These are phyloP conservation scores for Fraxinus anomala DNA, from an alignment of 257 asterid genomes.

Conservation along the genomic window DNA sequence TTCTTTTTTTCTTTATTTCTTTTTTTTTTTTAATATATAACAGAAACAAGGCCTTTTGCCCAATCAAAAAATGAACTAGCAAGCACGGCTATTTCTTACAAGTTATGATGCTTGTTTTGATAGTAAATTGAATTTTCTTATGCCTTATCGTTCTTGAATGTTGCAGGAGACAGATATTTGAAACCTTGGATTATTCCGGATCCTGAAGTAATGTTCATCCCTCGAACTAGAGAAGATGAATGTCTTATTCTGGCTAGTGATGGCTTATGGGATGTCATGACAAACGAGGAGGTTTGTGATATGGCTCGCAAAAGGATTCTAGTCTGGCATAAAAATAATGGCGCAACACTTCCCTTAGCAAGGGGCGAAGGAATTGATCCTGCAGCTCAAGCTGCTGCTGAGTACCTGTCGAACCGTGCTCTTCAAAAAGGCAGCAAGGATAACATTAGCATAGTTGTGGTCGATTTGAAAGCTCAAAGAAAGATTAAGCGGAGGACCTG, in stretches of 20 bases:
- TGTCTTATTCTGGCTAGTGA: constrained; percentile 56
- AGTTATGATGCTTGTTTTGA: neutral
- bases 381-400: constrained; percentile 52
- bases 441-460: constrained; percentile 48
- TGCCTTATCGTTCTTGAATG: neutral
- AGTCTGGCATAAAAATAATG: constrained; percentile 52
- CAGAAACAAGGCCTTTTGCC: neutral
- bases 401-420: constrained; percentile 46
- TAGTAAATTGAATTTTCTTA: neutral
- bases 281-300: constrained; percentile 55
- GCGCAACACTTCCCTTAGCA: constrained; percentile 18
- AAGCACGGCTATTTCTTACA: neutral
- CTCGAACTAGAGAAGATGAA: constrained; percentile 54
- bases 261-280: constrained; percentile 54
- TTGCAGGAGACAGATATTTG: constrained; percentile 50
- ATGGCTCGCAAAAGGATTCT: constrained; percentile 47
- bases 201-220: constrained; percentile 41
- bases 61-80: too few species aligned
- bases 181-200: constrained; percentile 48
- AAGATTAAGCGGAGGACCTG: constrained; percentile 32
- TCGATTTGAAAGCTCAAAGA: constrained; percentile 56
- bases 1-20: too few species aligned
- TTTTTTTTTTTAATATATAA: too few species aligned
- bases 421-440: constrained; percentile 55
- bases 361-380: constrained; percentile 37